Evolutionary conservation across 1,139 yeast genomes (phyloP).

Genomic region (Casaregolazyma suthepensis): DNA sequence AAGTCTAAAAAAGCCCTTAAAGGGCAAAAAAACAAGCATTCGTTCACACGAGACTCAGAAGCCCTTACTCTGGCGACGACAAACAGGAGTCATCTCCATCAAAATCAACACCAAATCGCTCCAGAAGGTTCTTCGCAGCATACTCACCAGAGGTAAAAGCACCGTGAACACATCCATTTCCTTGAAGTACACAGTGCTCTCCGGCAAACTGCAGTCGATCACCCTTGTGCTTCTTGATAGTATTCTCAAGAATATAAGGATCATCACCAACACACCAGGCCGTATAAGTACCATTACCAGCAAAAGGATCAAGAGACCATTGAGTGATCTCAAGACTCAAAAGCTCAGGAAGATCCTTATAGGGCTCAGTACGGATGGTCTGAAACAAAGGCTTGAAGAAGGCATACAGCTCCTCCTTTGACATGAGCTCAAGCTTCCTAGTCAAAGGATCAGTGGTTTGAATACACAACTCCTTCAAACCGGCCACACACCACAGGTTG

Average conservation of each 20-base stretch:
- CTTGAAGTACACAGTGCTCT: slow-evolving; percentile 70
- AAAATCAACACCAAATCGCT: slow-evolving; percentile 14
- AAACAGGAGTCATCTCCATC: slow-evolving; percentile 19
- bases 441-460: slow-evolving; percentile 25
- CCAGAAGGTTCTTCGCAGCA: slow-evolving; percentile 21
- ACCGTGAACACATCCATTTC: slow-evolving; percentile 84
- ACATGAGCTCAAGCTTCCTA: slow-evolving; percentile 18
- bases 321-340: slow-evolving; percentile 37
- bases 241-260: slow-evolving; percentile 54
- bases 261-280: slow-evolving; percentile 64
- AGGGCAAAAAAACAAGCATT: not conserved
- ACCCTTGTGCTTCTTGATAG: slow-evolving; percentile 50
- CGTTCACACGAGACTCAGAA: not conserved
- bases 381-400: slow-evolving; percentile 23
- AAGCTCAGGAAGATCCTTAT: slow-evolving; percentile 21
- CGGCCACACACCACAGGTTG: slow-evolving; percentile 23
- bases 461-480: slow-evolving; percentile 23
- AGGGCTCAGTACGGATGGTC: slow-evolving; percentile 21
- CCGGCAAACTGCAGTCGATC: slow-evolving; percentile 59
- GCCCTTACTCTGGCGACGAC: slow-evolving; percentile 14
- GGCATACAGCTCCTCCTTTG: slow-evolving; percentile 19
- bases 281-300: slow-evolving; percentile 64
- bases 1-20: no score
- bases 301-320: slow-evolving; percentile 66
- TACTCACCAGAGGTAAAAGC: slow-evolving; percentile 65